Conservation (phyloP, 2,329 filamentous ascomycete species). For the Penicillium sp. region DNA sequence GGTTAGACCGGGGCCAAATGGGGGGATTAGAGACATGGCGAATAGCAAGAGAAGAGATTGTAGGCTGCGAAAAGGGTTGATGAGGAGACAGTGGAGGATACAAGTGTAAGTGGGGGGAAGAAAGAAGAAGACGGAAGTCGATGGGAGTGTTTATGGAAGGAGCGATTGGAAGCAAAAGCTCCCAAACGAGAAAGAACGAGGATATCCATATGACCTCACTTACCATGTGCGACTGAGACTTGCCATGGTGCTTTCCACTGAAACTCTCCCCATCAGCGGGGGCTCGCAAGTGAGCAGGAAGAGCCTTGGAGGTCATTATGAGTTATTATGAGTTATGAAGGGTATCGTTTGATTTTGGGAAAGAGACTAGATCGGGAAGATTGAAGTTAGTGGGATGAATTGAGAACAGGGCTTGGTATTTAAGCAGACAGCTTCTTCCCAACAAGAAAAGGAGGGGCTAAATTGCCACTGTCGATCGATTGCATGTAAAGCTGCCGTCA, state of each 20-base stretch:
- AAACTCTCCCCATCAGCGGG: slow-evolving; percentile 51
- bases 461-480: slow-evolving; percentile 32
- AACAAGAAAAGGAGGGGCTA: slow-evolving; percentile 13
- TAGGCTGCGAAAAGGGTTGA: background rate
- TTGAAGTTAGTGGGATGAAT: too few species aligned
- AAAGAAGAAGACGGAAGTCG: background rate
- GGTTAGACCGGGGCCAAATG: slow-evolving; percentile 7
- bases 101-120: too few species aligned
- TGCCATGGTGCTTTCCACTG: slow-evolving; percentile 51
- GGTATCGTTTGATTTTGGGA: too few species aligned
- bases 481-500: slow-evolving; percentile 33
- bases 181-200: background rate
- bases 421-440: too few species aligned
- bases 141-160: background rate
- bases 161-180: background rate
- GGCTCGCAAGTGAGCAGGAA: slow-evolving; percentile 73
- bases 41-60: background rate
- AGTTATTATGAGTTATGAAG: background rate
- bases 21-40: slow-evolving; percentile 2
- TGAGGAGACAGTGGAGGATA: background rate
- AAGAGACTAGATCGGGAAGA: too few species aligned
- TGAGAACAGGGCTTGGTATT: too few species aligned
- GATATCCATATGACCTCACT: slow-evolving; percentile 30
- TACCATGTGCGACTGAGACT: slow-evolving; percentile 56
- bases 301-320: slow-evolving; percentile 70